Evolutionary conservation across 2,329 filamentous ascomycete species (phyloP), one percentile per base, ranked within the genome.

Genomic region (Xylariales sp.): DNA sequence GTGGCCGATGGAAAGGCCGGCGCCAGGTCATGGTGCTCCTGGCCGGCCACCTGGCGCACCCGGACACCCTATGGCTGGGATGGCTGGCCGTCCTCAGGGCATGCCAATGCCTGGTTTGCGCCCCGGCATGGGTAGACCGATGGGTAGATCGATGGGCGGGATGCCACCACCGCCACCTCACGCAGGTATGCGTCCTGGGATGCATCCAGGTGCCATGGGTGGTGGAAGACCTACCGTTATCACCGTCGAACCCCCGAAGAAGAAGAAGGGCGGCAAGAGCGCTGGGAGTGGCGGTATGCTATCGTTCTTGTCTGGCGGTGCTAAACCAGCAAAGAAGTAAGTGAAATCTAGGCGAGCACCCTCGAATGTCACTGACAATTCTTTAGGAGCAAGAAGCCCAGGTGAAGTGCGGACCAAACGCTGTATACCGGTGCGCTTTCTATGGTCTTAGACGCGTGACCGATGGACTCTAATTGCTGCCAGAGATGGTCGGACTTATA

Each of bases 1-100:
- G 73, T 79, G 75, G 75, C 75, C 75, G 2, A 69, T 74, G 62
- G 71, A 76, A 8, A 50, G 52, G 25, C 47, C 33, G 22, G 39
- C 38, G 19, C 44, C 37, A 15, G 42, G 35, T 36, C 39, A 40
- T 10, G 49, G 47, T 47, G 46, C 37, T 25, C 50, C 38, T 22
- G 42, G 45, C 12, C 40, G 43, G 8, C 34, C 24, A 29, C 22
- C 8, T 9, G 22, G 36, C 21, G 12, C 24, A 16, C 36, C 9
- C 22, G 33, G 14, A 11, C 36, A 11, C 36, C 31, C 8, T 18
- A n/a, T n/a, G n/a, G n/a, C n/a, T n/a, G n/a, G n/a, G n/a, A n/a
- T n/a, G n/a, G n/a, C n/a, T n/a, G n/a, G n/a, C n/a, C 34, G n/a
- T 12, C 34, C 19, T 5, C 18, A 19, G 8, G 39, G 40, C 7